A percentile compares a stretch with the other conserved stretches of the same genome.
Evolutionary conservation across 2,329 filamentous ascomycete genomes (phyloP).

Genomic region (Diatrype stigma): DNA sequence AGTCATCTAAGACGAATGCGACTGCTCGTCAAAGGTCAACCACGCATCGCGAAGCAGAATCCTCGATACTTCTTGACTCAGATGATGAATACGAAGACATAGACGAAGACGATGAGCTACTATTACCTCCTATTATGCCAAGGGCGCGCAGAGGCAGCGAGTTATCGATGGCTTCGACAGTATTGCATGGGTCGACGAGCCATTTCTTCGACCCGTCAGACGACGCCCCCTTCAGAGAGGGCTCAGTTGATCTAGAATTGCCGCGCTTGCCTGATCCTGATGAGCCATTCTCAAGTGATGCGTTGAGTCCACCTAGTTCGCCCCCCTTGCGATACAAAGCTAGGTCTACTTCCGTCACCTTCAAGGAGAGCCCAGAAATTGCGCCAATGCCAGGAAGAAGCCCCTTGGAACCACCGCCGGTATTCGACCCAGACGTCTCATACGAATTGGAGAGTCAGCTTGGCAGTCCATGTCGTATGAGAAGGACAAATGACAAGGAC

Average conservation of each 20-base stretch:
- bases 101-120: constrained; percentile 21
- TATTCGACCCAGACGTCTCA: constrained; percentile 44
- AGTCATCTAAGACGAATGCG: constrained; percentile 10
- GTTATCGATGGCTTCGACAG: constrained; percentile 32
- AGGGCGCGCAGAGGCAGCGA: constrained; percentile 19
- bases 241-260: constrained; percentile 41
- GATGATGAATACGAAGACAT: constrained; percentile 26
- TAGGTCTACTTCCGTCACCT: constrained; percentile 37
- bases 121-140: constrained; percentile 23
- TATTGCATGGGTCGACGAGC: constrained; percentile 33
- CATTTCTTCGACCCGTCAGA: constrained; percentile 38
- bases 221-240: constrained; percentile 34
- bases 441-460: constrained; percentile 29
- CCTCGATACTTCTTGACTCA: constrained; percentile 26
- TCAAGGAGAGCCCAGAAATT: constrained; percentile 44
- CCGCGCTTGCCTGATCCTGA: constrained; percentile 29
- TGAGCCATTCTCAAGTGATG: constrained; percentile 29
- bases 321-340: constrained; percentile 37
- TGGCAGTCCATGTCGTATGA: constrained; percentile 31
- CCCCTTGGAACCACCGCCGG: constrained; percentile 39
- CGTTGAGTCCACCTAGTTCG: constrained; percentile 46
- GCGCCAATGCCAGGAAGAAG: constrained; percentile 36
- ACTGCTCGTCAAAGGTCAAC: constrained; percentile 9
- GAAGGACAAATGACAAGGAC: constrained; percentile 38
- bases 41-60: constrained; percentile 22